These are phyloP conservation scores for Cercospora brassicicola DNA, from an alignment of 2,329 filamentous ascomycete species.

Conservation along the genomic window DNA sequence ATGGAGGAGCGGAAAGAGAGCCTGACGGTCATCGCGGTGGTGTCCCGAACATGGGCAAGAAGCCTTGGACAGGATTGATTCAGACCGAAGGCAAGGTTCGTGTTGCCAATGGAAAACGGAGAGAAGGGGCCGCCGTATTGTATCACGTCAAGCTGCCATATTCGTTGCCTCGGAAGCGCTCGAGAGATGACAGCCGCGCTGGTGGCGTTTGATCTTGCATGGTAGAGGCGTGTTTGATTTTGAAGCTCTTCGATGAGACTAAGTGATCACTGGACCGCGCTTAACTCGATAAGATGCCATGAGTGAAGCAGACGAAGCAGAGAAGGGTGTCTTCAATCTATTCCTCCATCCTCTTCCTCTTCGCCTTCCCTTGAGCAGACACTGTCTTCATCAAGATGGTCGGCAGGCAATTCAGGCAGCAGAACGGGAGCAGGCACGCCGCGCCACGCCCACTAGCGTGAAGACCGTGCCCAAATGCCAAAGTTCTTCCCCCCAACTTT, in stretches of 20 bases:
- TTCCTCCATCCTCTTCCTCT: neutral
- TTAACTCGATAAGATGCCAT: neutral
- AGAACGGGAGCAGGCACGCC: neutral
- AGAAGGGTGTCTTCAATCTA: neutral
- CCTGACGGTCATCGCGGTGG: neutral
- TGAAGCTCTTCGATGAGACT: neutral
- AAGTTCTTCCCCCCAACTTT: neutral
- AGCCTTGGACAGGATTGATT: too few species aligned
- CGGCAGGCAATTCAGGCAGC: neutral
- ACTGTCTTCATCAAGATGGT: neutral
- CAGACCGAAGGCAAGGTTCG: too few species aligned
- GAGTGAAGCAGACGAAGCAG: neutral
- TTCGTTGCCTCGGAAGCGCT: neutral
- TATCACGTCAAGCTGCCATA: neutral
- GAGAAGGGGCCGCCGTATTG: neutral
- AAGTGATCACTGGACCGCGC: neutral
- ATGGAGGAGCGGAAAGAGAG: too few species aligned
- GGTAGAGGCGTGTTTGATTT: neutral
- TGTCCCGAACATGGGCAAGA: too few species aligned
- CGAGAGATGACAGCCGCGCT: neutral
- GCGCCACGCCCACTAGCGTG: neutral
- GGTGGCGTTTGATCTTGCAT: neutral
- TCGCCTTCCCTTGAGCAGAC: neutral
- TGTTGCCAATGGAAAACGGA: neutral
- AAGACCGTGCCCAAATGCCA: neutral